Evolutionary conservation across 805 yeast species (phyloP).

Genomic region (Suhomyces sp.): DNA sequence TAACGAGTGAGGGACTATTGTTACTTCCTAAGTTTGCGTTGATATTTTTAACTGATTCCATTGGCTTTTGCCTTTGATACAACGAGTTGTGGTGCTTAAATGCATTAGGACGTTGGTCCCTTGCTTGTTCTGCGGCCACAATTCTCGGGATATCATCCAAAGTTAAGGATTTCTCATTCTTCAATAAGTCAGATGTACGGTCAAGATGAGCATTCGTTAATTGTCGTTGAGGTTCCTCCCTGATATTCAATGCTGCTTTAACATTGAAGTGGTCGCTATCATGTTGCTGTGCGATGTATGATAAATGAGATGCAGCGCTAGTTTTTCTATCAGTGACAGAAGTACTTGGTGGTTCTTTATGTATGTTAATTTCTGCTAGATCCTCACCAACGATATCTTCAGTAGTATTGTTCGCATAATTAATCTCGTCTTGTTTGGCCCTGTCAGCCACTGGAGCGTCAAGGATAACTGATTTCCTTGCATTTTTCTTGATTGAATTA

Average conservation of each 20-base stretch:
- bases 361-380: constrained; percentile 10
- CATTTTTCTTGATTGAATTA: constrained; percentile 55
- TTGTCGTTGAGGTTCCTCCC: constrained; percentile 40
- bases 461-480: constrained; percentile 63
- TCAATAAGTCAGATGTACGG: constrained; percentile 66
- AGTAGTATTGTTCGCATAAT: constrained; percentile 8
- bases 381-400: constrained; percentile 18
- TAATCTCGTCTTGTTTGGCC: constrained; percentile 28
- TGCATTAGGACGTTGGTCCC: constrained; percentile 90
- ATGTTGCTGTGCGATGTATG: constrained; percentile 23
- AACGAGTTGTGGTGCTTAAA: constrained; percentile 70
- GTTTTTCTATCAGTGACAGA: constrained; percentile 16
- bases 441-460: constrained; percentile 58
- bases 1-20: constrained; percentile 5
- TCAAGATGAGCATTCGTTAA: constrained; percentile 43
- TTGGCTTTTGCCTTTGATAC: constrained; percentile 34
- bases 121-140: constrained; percentile 94
- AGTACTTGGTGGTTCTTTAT: constrained; percentile 3
- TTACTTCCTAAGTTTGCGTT: constrained; percentile 9
- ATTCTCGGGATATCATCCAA: constrained; percentile 96
- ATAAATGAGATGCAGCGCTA: constrained; percentile 27
- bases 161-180: constrained; percentile 81
- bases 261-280: constrained; percentile 29
- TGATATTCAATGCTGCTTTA: constrained; percentile 27
- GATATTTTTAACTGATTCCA: constrained; percentile 24